Evolutionary conservation across 192 early-diverging fungal species (phyloP), one percentile per base, ranked within the genome.

Genomic region (Oehlia diaphana): DNA sequence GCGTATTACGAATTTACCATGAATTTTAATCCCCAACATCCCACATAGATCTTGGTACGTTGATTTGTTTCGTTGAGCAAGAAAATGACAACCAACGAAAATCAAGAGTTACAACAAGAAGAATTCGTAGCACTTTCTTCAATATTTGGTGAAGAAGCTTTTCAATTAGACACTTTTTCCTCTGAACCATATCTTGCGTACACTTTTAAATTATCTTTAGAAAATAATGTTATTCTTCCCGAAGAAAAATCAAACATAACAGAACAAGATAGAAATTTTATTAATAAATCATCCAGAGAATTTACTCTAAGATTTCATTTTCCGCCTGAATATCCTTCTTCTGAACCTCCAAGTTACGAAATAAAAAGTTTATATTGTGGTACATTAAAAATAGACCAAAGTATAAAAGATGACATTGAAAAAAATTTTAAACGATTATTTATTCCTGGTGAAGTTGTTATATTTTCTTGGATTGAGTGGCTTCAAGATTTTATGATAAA

Each of bases 391-490:
- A 82, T 90, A 2, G 82, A 82, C 14, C 72, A 84, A 28, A 47
- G 69, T 9, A 86, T 88, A 70, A 37, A 80, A 28, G 63, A 81
- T 31, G 84, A 83, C n/a, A 86, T 92, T 33, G 84, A 88, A 31
- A 75, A 81, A 23, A 79, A 79, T 28, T 85, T 93, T n/a, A 66
- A 82, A 28, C 67, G 81, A 10, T 82, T 89, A 42, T 93, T 90
- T 83, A 83, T 88, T 16, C 86, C 86, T 0, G 90, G 88, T 8
- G 80, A 92, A 53, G 91, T 93, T 0, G 84, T 92, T 8, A 76
- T 94, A n/a, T 94, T 92, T 82, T 85, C 85, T n/a, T 94, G 92
- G 91, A 86, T 91, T 9, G 88, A 88, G 33, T 88, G 84, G 88
- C 37, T 91, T 16, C 72, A 83, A 72, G 82, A 84, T 2, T 91